Conservation (phyloP, 2,329 filamentous ascomycete species). For the Alternaria sp. region DNA sequence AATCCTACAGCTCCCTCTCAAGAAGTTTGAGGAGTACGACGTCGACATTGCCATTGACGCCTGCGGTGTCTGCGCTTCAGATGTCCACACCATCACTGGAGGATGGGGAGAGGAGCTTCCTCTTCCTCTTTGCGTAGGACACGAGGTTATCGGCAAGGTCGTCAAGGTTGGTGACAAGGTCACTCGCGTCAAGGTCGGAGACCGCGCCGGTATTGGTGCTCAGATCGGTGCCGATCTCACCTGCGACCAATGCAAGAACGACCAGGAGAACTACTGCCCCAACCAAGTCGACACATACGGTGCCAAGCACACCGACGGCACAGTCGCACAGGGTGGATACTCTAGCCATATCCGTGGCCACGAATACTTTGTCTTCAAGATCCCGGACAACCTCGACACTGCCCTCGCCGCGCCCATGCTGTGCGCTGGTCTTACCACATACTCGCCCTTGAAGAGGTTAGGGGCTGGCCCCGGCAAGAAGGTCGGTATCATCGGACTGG, state of each 20-base stretch:
- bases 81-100: constrained; percentile 60
- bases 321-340: constrained; percentile 73
- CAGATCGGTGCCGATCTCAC: constrained; percentile 61
- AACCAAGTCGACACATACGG: constrained; percentile 61
- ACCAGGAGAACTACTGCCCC: constrained; percentile 64
- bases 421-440: constrained; percentile 84
- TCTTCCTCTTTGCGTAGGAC: constrained; percentile 71
- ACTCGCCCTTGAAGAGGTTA: constrained; percentile 78
- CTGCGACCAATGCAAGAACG: constrained; percentile 61
- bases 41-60: constrained; percentile 86
- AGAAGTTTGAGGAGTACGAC: constrained; percentile 87
- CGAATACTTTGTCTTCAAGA: constrained; percentile 79
- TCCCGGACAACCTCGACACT: constrained; percentile 74
- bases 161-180: constrained; percentile 61
- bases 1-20: constrained; percentile 72
- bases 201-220: constrained; percentile 61
- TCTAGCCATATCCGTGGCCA: constrained; percentile 75
- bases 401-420: constrained; percentile 78
- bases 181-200: constrained; percentile 58
- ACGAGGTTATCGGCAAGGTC: constrained; percentile 64
- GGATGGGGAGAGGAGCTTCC: constrained; percentile 72
- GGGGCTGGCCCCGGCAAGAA: constrained; percentile 81
- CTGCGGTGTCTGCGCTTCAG: constrained; percentile 59
- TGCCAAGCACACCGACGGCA: constrained; percentile 63
- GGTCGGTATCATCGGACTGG: constrained; percentile 76